A percentile compares a stretch with the other conserved stretches of the same genome.
phyloP scores from a whole-genome alignment of 495 filamentous ascomycete species.

The Penicillium verhagenii region DNA sequence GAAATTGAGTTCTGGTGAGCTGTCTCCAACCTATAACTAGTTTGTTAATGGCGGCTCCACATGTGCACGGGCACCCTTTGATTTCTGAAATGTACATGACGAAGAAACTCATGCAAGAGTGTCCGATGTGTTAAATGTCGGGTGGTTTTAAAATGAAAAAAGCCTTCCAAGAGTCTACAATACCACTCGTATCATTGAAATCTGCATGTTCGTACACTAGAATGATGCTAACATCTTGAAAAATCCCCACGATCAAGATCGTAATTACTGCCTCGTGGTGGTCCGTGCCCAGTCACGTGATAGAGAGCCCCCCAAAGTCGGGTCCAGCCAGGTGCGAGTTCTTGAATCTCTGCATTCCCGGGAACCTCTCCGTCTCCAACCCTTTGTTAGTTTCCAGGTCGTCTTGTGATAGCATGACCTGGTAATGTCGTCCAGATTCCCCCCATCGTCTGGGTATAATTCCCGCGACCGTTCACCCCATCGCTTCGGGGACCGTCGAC shows the following conservation, averaged over 20 bases:
- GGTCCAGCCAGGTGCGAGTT: conserved; percentile 1
- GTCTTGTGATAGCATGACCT: conserved; percentile 42
- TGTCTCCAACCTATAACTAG: not conserved
- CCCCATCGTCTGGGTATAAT: conserved; percentile 48
- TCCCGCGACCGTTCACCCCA: conserved; percentile 49
- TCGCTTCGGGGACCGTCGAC: conserved; percentile 46
- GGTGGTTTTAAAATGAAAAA: too few species aligned
- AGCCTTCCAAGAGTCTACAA: too few species aligned
- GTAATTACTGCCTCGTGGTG: not conserved
- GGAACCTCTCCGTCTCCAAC: not conserved
- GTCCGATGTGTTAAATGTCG: too few species aligned
- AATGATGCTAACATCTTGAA: not conserved
- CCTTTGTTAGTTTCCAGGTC: conserved; percentile 11
- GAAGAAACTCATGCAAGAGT: too few species aligned
- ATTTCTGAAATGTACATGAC: not conserved
- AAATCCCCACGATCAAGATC: not conserved
- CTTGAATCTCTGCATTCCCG: conserved; percentile 9
- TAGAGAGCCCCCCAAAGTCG: not conserved
- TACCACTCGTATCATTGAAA: too few species aligned
- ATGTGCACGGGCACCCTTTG: not conserved
- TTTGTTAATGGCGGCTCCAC: not conserved
- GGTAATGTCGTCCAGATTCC: conserved; percentile 51
- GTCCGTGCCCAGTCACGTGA: conserved; percentile 2
- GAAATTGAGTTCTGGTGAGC: not conserved
- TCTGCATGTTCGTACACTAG: too few species aligned